These are phyloP conservation scores for Aspergillus sp. DNA, from an alignment of 2,329 filamentous ascomycete species.

Conservation along the genomic window DNA sequence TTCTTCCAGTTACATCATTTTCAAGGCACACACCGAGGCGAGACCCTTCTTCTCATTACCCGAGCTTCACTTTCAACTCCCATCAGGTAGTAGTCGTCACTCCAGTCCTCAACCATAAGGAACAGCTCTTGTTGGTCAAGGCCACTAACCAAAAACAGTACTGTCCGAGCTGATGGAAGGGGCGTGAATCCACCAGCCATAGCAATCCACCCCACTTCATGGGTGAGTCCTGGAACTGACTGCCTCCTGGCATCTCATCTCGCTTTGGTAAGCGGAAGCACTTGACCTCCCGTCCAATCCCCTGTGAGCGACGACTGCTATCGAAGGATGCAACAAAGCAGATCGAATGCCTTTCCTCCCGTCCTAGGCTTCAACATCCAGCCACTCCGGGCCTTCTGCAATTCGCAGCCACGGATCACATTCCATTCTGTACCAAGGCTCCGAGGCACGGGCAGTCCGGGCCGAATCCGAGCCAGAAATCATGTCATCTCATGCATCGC, in stretches of 20 bases:
- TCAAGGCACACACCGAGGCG: too few relatives aligned
- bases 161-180: background rate
- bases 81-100: background rate
- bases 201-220: background rate
- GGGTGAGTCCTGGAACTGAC: too few relatives aligned
- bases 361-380: background rate
- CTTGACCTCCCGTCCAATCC: background rate
- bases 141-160: background rate
- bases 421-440: background rate
- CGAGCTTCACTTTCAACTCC: background rate
- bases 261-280: background rate
- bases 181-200: background rate
- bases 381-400: background rate
- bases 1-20: too few relatives aligned
- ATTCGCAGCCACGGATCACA: background rate
- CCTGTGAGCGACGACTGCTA: background rate
- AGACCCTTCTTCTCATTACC: background rate
- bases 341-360: background rate
- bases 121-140: background rate
- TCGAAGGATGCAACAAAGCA: background rate
- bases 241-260: too few relatives aligned
- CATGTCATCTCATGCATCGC: slow-evolving; percentile 1
- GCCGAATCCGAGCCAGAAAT: background rate
- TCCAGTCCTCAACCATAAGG: background rate
- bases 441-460: background rate